A percentile compares a stretch with the other conserved stretches of the same genome.
These are phyloP conservation scores for Venturia oleaginea DNA, from an alignment of 2,329 filamentous ascomycete species.

Conservation along the genomic window DNA sequence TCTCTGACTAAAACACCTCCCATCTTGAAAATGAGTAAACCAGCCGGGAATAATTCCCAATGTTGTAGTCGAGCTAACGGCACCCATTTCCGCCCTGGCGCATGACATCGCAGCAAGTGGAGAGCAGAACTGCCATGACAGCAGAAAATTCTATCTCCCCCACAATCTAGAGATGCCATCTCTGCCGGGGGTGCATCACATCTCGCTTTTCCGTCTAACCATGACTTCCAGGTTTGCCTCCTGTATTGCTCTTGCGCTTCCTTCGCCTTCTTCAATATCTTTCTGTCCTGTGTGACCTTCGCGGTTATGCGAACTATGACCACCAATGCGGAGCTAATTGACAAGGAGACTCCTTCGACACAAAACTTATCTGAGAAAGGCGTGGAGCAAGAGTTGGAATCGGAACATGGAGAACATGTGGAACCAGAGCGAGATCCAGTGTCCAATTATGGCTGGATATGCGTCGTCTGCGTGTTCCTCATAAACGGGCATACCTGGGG, in stretches of 20 bases:
- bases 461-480: constrained; percentile 30
- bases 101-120: not conserved
- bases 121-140: not conserved
- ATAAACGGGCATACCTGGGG: constrained; percentile 69
- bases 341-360: not conserved
- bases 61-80: not conserved
- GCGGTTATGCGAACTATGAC: not conserved
- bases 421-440: not conserved
- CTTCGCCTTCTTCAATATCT: not conserved
- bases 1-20: too few relatives aligned
- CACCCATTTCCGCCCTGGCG: not conserved
- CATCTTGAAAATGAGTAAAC: not conserved
- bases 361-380: not conserved
- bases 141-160: constrained; percentile 1
- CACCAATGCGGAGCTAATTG: not conserved
- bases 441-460: constrained; percentile 27
- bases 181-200: not conserved
- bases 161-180: not conserved
- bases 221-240: not conserved
- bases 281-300: not conserved
- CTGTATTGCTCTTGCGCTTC: not conserved
- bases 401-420: not conserved
- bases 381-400: not conserved
- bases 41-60: not conserved
- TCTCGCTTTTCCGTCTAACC: not conserved